A percentile compares a stretch with the other conserved stretches of the same genome.
phyloP scores from a whole-genome alignment of 75 land plant species.

The Selaginella tamariscina region DNA sequence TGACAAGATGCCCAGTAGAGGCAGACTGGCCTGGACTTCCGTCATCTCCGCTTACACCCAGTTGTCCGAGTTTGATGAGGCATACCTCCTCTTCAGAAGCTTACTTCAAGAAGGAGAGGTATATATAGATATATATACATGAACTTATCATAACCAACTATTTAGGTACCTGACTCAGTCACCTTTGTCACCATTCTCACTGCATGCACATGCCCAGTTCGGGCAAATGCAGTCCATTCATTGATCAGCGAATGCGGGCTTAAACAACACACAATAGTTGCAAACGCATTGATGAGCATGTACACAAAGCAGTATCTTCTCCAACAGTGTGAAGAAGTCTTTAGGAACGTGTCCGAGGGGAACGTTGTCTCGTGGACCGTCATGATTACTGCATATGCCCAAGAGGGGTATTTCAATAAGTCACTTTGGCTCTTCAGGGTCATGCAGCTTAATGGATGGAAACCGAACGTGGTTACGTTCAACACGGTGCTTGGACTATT shows the following conservation, averaged over 20 bases:
- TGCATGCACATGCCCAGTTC: neutral
- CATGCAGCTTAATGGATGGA: neutral
- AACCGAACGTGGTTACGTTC: neutral
- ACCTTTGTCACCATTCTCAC: neutral
- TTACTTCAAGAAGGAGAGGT: neutral
- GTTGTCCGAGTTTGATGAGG: neutral
- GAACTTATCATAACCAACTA: too few species aligned
- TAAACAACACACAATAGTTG: neutral
- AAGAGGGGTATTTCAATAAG: neutral
- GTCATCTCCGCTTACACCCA: neutral
- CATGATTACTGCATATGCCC: conserved; percentile 39
- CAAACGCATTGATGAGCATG: conserved; percentile 38
- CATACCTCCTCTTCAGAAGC: neutral
- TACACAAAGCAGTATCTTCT: conserved; percentile 39
- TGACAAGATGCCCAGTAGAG: neutral
- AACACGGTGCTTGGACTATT: neutral
- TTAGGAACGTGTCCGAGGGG: conserved; percentile 34
- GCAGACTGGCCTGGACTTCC: neutral
- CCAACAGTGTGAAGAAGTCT: conserved; percentile 21
- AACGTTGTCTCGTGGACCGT: conserved; percentile 77
- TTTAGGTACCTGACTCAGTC: neutral
- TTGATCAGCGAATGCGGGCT: neutral
- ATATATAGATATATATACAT: too few species aligned
- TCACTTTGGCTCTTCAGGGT: neutral
- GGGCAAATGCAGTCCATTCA: neutral